Evolutionary conservation across 2,329 filamentous ascomycete species (phyloP), one percentile per base, ranked within the genome.

Genomic region (Sphaerulina populicola): DNA sequence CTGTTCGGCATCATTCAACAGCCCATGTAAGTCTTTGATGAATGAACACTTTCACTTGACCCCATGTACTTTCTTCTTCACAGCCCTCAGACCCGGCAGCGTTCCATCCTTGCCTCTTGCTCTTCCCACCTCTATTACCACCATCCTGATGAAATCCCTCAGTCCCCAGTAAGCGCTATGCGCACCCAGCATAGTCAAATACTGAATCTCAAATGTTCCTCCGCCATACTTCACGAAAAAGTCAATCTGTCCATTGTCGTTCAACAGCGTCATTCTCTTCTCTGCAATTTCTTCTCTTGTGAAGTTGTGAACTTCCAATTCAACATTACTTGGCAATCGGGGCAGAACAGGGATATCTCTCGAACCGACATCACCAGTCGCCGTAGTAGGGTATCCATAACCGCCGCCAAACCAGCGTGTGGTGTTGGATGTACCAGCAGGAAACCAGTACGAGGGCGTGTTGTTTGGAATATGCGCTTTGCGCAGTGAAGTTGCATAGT

Each of bases 241-340:
- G 67, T 98, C 93, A 37, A 98, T 83, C 69, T 98, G 93, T 0
- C 90, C 91, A 59, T 97, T 97, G 62, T 98, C 93, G 60, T 98
- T 98, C 3, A 98, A 78, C 6, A 95, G 68, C 55, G 82, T 84
- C 57, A 90, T 89, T 60, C 91, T 84, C 66, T 85, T 88, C 72
- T 97, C 93, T 0, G 90, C 91, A 47, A 94, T 80, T 62, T 96
- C 90, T 68, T 97, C 91, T 2, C 88, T 80, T 0, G 86, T 86
- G 66, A 98, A 98, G 67, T 98, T 86, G 65, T 97, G 93, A 0
- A 91, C 91, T 64, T 97, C 91, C 46, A 98, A 77, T 68, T 98
- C 93, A n/a, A 97, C 73, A 45, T 73, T 75, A 7, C 68, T 72
- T 0, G 74, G 74, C 2, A 76, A 63, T 11, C 72, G 69, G 0